Conservation (phyloP, 2,329 filamentous ascomycete genomes). For the Alternaria incomplexa region DNA sequence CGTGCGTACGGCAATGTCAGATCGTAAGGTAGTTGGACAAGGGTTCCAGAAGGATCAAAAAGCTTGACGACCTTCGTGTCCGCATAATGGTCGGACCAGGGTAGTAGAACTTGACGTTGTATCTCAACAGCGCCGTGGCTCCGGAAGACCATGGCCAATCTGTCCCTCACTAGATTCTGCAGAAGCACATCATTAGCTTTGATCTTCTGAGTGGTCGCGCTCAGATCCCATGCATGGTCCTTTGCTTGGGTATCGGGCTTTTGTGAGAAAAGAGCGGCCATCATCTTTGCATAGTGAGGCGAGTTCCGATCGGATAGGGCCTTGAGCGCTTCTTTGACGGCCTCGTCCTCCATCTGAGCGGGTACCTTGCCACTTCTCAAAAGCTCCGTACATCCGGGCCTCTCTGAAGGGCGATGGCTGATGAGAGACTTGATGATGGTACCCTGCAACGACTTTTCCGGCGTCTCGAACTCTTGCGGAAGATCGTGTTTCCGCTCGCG, state of each 20-base stretch:
- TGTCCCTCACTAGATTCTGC: conserved; percentile 75
- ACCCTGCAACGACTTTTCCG: conserved; percentile 72
- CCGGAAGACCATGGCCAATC: conserved; percentile 78
- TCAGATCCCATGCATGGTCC: conserved; percentile 64
- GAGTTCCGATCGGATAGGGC: conserved; percentile 82
- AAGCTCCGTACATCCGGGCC: conserved; percentile 82
- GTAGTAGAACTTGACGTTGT: conserved; percentile 77
- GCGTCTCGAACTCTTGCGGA: conserved; percentile 73
- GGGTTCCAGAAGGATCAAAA: conserved; percentile 81
- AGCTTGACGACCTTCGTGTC: conserved; percentile 74
- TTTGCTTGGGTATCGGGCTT: conserved; percentile 76
- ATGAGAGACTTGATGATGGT: conserved; percentile 81
- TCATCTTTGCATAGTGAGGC: conserved; percentile 87
- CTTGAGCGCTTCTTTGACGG: conserved; percentile 80
- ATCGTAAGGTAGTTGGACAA: conserved; percentile 93
- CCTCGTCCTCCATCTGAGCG: conserved; percentile 90
- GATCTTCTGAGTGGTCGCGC: conserved; percentile 38
- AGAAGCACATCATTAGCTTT: conserved; percentile 67
- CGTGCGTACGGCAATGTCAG: conserved; percentile 88
- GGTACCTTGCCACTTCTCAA: conserved; percentile 86
- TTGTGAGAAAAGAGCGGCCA: conserved; percentile 81
- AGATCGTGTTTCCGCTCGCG: conserved; percentile 71
- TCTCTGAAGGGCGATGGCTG: conserved; percentile 79
- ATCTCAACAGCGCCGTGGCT: conserved; percentile 88
- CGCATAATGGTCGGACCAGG: conserved; percentile 78